Evolutionary conservation across 805 yeast genomes (phyloP), one percentile per base, ranked within the genome.

Genomic region (Zygoascus ofunaensis): DNA sequence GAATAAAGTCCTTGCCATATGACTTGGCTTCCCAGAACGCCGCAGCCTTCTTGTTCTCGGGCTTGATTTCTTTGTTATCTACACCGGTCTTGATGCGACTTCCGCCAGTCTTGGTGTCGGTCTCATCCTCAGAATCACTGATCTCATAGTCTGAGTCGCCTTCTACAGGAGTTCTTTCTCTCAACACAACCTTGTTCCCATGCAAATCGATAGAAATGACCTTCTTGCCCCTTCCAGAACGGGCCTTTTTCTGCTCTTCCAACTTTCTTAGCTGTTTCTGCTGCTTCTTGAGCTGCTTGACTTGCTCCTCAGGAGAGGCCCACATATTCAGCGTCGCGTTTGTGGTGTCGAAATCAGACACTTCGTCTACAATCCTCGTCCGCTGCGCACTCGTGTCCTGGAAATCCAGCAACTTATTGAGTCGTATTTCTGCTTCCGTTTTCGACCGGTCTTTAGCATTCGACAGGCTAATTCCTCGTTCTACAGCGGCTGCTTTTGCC

Each of bases 301-400:
- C 97, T 53, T 92, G 76, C 54, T 94, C 97, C 43, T 80, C 72
- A 1, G 95, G 80, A 33, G 71, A 68, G 0, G 94, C 79, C 97
- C 98, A 92, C 49, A 81, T 66, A 52, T 76, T 81, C 34, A 72
- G 56, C 26, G 70, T 71, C 0, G 73, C 64, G 2, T 68, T 66
- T 0, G 86, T 76, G 44, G 80, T 62, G 41, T 85, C 94, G 59
- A 76, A 86, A 59, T 92, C 98, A 4, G 94, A 77, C 0, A 94
- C 96, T 58, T 86, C 81, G 59, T 92, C 99, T 34, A 94, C 89
- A 50, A 92, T 87, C 53, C 77, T 78, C 0, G 98, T 92, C 59
- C 99, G 72, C 60, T 87, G 94, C 1, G 89, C 85, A 4, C 94
- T 84, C 15, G 89, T 79, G 2, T 76, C 85, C 60, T 92, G 98